phyloP scores from a whole-genome alignment of 306 rosid genomes.

The Castanea sativa region DNA sequence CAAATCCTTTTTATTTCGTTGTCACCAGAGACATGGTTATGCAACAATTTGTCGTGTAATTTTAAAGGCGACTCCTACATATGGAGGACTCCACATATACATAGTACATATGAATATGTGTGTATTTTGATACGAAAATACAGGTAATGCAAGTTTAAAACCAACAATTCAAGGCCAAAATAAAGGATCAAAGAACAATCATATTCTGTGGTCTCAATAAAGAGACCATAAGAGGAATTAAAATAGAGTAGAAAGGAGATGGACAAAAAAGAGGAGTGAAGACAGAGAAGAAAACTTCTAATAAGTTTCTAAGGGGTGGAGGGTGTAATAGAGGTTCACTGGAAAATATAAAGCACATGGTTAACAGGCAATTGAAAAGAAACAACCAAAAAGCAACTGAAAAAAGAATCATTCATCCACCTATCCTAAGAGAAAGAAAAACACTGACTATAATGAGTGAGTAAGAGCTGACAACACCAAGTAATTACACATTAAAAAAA shows the following conservation, averaged over 20 bases:
- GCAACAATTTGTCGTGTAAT: background rate
- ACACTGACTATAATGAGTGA: too few species aligned
- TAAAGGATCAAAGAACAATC: background rate
- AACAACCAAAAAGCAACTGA: too few species aligned
- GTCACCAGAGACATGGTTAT: background rate
- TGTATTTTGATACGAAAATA: background rate
- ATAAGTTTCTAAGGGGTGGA: background rate
- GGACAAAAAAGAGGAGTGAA: background rate
- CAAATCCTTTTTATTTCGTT: background rate
- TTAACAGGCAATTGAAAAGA: background rate
- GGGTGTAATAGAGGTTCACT: background rate
- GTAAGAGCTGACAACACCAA: too few species aligned
- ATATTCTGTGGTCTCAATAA: background rate
- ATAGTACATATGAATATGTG: background rate
- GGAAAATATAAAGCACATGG: background rate
- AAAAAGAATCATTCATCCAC: too few species aligned
- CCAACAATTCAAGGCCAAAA: background rate
- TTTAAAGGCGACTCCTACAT: background rate
- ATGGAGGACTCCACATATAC: too few species aligned
- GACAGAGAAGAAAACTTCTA: background rate
- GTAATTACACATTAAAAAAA: too few species aligned
- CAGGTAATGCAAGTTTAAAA: background rate
- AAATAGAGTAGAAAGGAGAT: background rate
- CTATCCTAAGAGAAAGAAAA: too few species aligned
- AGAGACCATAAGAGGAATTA: background rate